Base-by-base conservation (phyloP, 495 filamentous ascomycete species). In the Pyrenopolyporus hunteri region DNA sequence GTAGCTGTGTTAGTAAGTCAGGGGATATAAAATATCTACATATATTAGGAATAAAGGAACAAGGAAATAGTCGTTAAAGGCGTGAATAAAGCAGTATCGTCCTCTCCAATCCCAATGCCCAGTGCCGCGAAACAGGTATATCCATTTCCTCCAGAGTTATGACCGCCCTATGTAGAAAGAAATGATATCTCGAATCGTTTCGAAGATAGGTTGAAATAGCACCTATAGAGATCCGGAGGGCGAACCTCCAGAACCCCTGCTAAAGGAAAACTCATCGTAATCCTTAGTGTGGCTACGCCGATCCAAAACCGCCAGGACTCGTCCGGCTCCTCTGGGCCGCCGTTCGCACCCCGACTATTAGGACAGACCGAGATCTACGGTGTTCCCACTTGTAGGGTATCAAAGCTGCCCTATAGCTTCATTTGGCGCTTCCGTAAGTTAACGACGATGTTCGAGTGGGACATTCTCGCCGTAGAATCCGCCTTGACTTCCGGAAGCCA, bases 391-490 rank as follows among this genome's bases (percentile, higher is more conserved):
- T 35, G 20, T 45, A 17, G 45, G 47, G 53, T 44, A 7, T 22
- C 25, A 28, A 37, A 45, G 9, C n/a, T n/a, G 16, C 35, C 16
- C 19, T 26, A 40, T 28, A 6, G n/a, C 14, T 14, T 16, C 13
- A 28, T n/a, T 8, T 10, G 44, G 6, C 22, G 9, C 16, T 7
- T 55, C 10, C 20, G 10, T 43, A 16, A 32, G 39, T 56, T 68
- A 80, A 44, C 78, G 70, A 55, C 77, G 71, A 45, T 82, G 75
- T 51, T 76, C 75, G 6, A 75, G 68, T 36, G 76, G 77, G 10
- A 82, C 79, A 44, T 73, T 78, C 20, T 80, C 75, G 10, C 79
- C 79, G 58, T 82, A 82, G 59, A 78, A 79, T 4, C 79, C 79
- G 4, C 78, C 78, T 20, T 73, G 58, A 11, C 63, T 60, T 11